Evolutionary conservation across 2,329 filamentous ascomycete genomes (phyloP).

Genomic region (Xylaria sp.): DNA sequence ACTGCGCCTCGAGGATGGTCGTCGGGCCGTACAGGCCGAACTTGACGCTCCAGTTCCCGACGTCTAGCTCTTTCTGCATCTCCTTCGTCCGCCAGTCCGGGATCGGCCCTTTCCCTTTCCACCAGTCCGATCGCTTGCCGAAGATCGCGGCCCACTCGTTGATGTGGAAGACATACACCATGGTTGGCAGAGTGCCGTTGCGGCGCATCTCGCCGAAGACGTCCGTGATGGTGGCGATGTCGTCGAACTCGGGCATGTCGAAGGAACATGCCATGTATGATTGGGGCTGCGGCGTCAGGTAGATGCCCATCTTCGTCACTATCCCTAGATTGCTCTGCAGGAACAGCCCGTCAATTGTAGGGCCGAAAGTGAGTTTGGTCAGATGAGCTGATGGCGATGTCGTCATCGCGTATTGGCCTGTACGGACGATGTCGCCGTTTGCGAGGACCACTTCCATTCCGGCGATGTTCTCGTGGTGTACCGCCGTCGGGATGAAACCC

Average conservation of each 20-base stretch:
- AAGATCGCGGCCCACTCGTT: conserved; percentile 59
- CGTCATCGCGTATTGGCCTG: conserved; percentile 57
- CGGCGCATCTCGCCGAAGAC: conserved; percentile 57
- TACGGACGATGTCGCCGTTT: conserved; percentile 56
- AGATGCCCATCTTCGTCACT: conserved; percentile 66
- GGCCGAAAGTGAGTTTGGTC: conserved; percentile 55
- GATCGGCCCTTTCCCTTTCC: conserved; percentile 57
- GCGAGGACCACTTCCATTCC: conserved; percentile 59
- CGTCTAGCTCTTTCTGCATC: conserved; percentile 54
- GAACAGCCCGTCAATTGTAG: conserved; percentile 61
- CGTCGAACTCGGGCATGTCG: conserved; percentile 58
- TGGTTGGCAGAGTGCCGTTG: conserved; percentile 56
- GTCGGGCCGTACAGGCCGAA: conserved; percentile 58
- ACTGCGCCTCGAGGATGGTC: conserved; percentile 57
- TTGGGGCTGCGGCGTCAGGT: conserved; percentile 55
- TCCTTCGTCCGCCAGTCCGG: conserved; percentile 59
- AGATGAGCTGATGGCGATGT: conserved; percentile 54
- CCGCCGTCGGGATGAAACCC: conserved; percentile 51
- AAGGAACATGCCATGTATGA: conserved; percentile 60
- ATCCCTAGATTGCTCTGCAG: conserved; percentile 65
- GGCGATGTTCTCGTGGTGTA: conserved; percentile 58
- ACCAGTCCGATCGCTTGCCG: conserved; percentile 56
- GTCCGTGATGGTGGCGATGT: conserved; percentile 58
- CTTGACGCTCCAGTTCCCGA: conserved; percentile 58
- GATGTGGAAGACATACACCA: conserved; percentile 58